These are phyloP conservation scores for Paxillus involutus DNA, from an alignment of 768 basidiomycete genomes.

Conservation along the genomic window DNA sequence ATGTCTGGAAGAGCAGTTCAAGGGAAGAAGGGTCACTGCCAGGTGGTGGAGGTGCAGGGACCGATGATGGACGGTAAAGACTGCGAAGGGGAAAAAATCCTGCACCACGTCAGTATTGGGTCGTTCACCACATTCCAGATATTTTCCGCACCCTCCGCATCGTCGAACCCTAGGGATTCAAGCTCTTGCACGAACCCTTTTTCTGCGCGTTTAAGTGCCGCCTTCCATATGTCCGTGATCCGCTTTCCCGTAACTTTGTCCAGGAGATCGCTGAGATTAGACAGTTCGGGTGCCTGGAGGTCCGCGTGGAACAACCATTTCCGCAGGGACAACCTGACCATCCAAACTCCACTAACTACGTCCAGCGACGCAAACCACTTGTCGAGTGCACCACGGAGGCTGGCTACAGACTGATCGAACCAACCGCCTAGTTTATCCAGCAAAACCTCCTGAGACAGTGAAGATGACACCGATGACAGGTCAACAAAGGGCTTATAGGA, in stretches of 20 bases:
- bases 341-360: conserved; percentile 72
- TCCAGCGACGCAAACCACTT: conserved; percentile 61
- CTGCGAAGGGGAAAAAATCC: conserved; percentile 53
- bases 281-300: conserved; percentile 50
- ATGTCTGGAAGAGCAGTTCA: conserved; percentile 57
- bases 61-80: conserved; percentile 54
- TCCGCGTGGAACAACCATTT: conserved; percentile 44
- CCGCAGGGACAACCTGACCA: conserved; percentile 51
- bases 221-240: conserved; percentile 59
- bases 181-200: conserved; percentile 47
- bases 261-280: conserved; percentile 42
- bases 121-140: not conserved
- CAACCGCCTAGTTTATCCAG: conserved; percentile 54
- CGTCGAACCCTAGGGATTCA: conserved; percentile 17
- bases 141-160: conserved; percentile 15
- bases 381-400: conserved; percentile 44
- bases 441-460: conserved; percentile 44
- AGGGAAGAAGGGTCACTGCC: conserved; percentile 32
- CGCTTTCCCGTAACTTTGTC: conserved; percentile 56
- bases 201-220: conserved; percentile 43
- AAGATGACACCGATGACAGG: conserved; percentile 55
- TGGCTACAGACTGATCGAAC: conserved; percentile 55
- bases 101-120: conserved; percentile 27
- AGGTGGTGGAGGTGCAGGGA: conserved; percentile 45
- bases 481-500: conserved; percentile 88